Evolutionary conservation across 768 basidiomycete genomes (phyloP), one percentile per base, ranked within the genome.

Genomic region (Pisolithus microcarpus): DNA sequence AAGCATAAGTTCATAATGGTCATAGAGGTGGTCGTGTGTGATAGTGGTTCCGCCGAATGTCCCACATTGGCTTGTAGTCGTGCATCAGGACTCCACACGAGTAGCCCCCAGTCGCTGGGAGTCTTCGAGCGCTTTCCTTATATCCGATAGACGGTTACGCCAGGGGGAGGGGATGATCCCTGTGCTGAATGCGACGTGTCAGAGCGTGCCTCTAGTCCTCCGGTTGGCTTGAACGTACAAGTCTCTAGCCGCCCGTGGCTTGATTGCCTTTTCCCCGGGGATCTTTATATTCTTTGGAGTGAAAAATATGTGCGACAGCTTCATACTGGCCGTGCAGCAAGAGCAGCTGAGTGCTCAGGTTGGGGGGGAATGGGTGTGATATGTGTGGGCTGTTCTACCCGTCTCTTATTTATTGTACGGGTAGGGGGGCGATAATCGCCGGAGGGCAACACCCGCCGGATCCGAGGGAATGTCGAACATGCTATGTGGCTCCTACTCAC

Each of bases 211-310:
- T 19, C 31, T 10, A 24, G 18, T 34, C 16, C 24, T 44, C 19
- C 38, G 37, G 38, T 28, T 34, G 7, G 30, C 5, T 15, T 19
- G n/a, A 30, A 55, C 64, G 43, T 21, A 66, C 65, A 66, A 57
- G 10, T 64, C 59, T 9, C 47, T 63, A 37, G 61, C 53, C 36
- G 55, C 59, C 28, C 59, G 65, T 38, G 61, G 65, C 56, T 56
- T 53, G 10, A 52, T 43, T 43, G 52, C 56, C 40, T 54, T 46
- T 44, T 76, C 73, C 28, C 73, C 72, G 11, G 79, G 79, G 47
- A 81, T 67, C 55, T 74, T 76, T 49, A 81, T 72, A 50, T 70
- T 72, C 54, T 68, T 70, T 39, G 79, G 79, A 21, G 78, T 76
- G 59, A 78, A 70, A 63, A 80, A 66, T 56, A 81, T 69, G 61